Evolutionary conservation across 1,284 basidiomycete genomes (phyloP).

Genomic region (Papiliotrema flavescens): DNA sequence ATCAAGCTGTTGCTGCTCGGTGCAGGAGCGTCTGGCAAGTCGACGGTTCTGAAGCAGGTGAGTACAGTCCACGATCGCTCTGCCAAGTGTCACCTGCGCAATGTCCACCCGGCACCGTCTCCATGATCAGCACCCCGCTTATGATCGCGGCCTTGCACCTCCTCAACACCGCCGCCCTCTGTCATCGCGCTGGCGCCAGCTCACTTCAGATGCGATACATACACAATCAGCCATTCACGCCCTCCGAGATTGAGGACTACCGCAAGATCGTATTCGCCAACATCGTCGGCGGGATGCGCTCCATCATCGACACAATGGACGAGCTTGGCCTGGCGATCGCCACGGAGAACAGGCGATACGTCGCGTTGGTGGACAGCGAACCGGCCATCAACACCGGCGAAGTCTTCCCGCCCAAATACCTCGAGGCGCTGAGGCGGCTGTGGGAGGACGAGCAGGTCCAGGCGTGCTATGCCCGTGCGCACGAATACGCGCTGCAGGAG

Average conservation of each 20-base stretch:
- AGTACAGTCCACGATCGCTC: constrained; percentile 3
- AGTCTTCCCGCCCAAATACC: constrained; percentile 35
- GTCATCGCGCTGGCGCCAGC: no score
- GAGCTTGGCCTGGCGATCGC: constrained; percentile 74
- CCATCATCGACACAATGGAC: constrained; percentile 81
- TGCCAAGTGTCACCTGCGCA: not conserved
- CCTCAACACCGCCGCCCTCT: no score
- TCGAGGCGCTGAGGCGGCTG: constrained; percentile 60
- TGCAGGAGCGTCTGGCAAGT: constrained; percentile 91
- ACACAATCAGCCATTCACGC: constrained; percentile 37
- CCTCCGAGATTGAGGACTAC: constrained; percentile 43
- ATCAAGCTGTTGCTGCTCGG: constrained; percentile 87
- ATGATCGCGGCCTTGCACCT: no score
- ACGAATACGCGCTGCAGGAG: constrained; percentile 29
- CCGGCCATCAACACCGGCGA: constrained; percentile 73
- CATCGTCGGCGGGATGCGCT: constrained; percentile 76
- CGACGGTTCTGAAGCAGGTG: constrained; percentile 54
- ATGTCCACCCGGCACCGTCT: not conserved
- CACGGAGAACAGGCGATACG: constrained; percentile 55
- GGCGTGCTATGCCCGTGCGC: constrained; percentile 55
- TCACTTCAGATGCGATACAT: constrained; percentile 43
- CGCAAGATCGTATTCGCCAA: constrained; percentile 85
- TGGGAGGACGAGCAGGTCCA: constrained; percentile 78
- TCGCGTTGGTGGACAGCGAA: constrained; percentile 65
- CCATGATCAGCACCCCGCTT: not conserved